Evolutionary conservation across 345 rosid species (phyloP).

Genomic region (Gossypium rotundifolium): DNA sequence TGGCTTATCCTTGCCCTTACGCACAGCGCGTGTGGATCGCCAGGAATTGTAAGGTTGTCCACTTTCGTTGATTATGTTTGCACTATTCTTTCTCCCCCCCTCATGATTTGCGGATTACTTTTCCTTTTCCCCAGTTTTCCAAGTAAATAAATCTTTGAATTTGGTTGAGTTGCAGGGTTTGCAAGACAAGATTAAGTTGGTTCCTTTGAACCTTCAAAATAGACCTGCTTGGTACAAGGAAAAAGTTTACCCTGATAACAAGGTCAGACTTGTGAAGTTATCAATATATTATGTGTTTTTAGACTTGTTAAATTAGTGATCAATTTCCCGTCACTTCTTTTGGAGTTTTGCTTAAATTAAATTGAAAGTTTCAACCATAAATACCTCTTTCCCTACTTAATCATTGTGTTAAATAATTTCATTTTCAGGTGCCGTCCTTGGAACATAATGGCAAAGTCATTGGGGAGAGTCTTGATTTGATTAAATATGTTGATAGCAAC

Average conservation of each 20-base stretch:
- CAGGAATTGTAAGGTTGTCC: slow-evolving; percentile 65
- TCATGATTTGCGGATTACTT: background rate
- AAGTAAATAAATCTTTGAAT: background rate
- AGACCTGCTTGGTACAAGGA: slow-evolving; percentile 90
- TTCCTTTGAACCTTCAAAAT: slow-evolving; percentile 65
- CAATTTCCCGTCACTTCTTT: background rate
- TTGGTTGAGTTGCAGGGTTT: slow-evolving; percentile 46
- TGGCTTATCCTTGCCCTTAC: slow-evolving; percentile 53
- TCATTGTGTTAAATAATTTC: background rate
- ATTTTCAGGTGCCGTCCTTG: slow-evolving; percentile 70
- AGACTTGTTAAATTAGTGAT: background rate
- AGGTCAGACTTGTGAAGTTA: slow-evolving; percentile 38
- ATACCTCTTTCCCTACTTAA: too few relatives aligned
- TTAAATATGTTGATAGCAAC: slow-evolving; percentile 67
- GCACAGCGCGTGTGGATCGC: slow-evolving; percentile 96
- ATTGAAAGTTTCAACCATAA: too few relatives aligned
- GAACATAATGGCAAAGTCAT: slow-evolving; percentile 83
- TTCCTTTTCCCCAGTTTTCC: background rate
- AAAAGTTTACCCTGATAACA: slow-evolving; percentile 69
- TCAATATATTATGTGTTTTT: background rate
- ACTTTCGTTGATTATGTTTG: background rate
- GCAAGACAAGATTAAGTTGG: slow-evolving; percentile 70
- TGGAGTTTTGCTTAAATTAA: background rate
- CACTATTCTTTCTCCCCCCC: too few relatives aligned
- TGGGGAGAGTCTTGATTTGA: slow-evolving; percentile 84